Evolutionary conservation across 2,329 filamentous ascomycete species (phyloP), one percentile per base, ranked within the genome.

Genomic region (Aspergillus floridensis): DNA sequence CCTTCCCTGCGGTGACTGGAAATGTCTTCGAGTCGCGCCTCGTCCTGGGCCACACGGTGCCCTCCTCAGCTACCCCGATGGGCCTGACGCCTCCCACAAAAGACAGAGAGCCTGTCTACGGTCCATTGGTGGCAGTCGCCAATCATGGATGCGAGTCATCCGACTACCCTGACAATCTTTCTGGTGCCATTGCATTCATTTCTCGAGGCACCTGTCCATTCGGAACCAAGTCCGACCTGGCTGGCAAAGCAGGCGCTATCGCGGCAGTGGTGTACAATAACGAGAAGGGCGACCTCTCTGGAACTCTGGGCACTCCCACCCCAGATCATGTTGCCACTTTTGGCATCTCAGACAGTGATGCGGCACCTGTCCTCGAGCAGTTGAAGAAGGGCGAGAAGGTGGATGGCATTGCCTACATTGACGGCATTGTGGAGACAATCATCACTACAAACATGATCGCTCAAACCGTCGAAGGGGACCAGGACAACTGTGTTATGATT

Each of bases 241-340:
- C 91, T 7, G 88, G 88, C 31, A 81, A 79, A 57, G 88, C 88
- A 1, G 90, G 90, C n/a, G 91, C 91, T 6, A 72, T 85, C 4
- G 90, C 87, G 4, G 89, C 88, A 1, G 77, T 93, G 11, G 81
- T 93, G 51, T 93, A 90, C 77, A 92, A 93, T 79, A 88, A 87
- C 65, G 85, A 86, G 3, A 74, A 82, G 2, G 88, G 85, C 2
- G 74, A 76, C 3, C 75, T 91, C 0, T 81, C 83, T 53, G 90
- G 89, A 35, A 93, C 89, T 1, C 80, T 93, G 4, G 89, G 87
- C 7, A 80, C 78, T 0, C 87, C 88, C 0, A 63, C 63, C 24
- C 77, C 82, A 3, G 67, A 86, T 54, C 84, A 77, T 0, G 74
- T 78, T 41, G 80, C 89, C 1, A 90, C 87, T 0, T 87, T 92